Percentiles rank a stretch among this genome's conserved stretches.
phyloP scores from a whole-genome alignment of 768 basidiomycete genomes.

The Lanmaoa pseudosensibilis region DNA sequence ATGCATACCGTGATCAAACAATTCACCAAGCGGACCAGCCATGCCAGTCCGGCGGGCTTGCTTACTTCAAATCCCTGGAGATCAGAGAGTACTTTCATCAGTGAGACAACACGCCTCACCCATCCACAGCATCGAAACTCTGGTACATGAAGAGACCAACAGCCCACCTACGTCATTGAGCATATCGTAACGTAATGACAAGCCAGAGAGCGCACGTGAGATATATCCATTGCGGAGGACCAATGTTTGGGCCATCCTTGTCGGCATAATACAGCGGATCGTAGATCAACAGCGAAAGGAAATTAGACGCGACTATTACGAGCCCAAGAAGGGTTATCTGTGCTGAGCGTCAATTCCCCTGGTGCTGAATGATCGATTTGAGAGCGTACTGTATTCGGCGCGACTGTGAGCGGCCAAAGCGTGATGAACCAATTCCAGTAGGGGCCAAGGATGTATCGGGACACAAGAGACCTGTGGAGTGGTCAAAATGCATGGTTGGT shows the following conservation, averaged over 20 bases:
- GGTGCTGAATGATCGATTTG: not conserved
- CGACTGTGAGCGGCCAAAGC: slow-evolving; percentile 79
- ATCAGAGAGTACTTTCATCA: slow-evolving; percentile 4
- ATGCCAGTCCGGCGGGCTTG: slow-evolving; percentile 95
- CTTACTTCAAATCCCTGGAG: slow-evolving; percentile 52
- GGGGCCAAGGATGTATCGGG: slow-evolving; percentile 73
- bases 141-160: slow-evolving; percentile 91
- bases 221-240: slow-evolving; percentile 85
- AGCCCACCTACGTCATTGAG: slow-evolving; percentile 62
- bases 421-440: slow-evolving; percentile 94
- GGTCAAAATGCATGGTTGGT: slow-evolving; percentile 3
- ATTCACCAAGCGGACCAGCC: slow-evolving; percentile 96
- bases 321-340: slow-evolving; percentile 92
- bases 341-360: not conserved
- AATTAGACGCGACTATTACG: slow-evolving; percentile 77
- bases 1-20: slow-evolving; percentile 91
- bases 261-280: slow-evolving; percentile 77
- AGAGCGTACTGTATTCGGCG: slow-evolving; percentile 80
- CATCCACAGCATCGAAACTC: slow-evolving; percentile 85
- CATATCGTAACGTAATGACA: not conserved
- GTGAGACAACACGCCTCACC: slow-evolving; percentile 43
- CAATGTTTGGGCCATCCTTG: slow-evolving; percentile 54
- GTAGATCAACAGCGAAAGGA: slow-evolving; percentile 77
- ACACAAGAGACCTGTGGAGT: slow-evolving; percentile 63
- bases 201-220: slow-evolving; percentile 62